These are phyloP conservation scores for Anisodus tanguticus DNA, from an alignment of 257 asterid genomes.

Conservation along the genomic window DNA sequence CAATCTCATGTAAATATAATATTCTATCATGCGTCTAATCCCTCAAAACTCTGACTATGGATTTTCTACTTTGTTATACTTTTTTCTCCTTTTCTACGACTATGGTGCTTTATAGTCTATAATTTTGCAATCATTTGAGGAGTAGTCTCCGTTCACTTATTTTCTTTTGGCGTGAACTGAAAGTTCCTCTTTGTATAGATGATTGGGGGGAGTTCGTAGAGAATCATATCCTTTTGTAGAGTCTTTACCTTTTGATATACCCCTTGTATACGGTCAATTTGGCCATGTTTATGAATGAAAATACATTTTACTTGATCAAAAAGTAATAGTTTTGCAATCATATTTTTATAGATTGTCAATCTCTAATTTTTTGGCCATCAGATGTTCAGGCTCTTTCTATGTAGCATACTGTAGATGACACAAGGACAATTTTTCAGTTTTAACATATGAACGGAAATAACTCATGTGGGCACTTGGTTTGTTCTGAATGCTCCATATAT, in stretches of 20 bases:
- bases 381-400: background rate
- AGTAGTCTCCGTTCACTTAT: no score
- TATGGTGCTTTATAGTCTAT: background rate
- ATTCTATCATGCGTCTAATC: background rate
- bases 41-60: background rate
- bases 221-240: no score
- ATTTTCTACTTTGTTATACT: background rate
- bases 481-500: background rate
- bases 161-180: no score
- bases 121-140: no score
- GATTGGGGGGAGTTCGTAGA: no score
- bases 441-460: background rate
- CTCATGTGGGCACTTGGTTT: background rate
- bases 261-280: no score
- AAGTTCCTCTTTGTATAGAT: no score
- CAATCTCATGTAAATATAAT: background rate
- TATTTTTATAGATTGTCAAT: background rate
- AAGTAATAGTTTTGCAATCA: background rate
- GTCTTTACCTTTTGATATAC: no score
- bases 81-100: background rate
- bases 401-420: background rate
- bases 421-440: background rate
- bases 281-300: no score
- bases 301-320: no score
- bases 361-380: conserved; percentile 1